Conservation (phyloP, 768 basidiomycete species). For the Amanita phalloides region DNA sequence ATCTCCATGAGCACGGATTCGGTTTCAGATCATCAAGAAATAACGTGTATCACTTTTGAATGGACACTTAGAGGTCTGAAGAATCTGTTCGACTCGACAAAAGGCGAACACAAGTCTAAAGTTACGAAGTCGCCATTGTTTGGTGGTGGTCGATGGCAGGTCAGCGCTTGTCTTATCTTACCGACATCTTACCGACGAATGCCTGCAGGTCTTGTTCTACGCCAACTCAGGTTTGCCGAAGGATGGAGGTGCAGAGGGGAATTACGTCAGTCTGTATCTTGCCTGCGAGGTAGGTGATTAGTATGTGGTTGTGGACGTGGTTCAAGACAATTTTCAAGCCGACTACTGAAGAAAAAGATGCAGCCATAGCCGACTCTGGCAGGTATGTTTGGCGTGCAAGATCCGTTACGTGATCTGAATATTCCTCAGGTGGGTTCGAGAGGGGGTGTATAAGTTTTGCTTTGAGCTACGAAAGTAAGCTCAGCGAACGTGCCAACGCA, state of each 20-base stretch:
- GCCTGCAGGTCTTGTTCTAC: conserved; percentile 64
- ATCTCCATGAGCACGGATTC: conserved; percentile 17
- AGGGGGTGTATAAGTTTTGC: conserved; percentile 77
- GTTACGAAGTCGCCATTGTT: conserved; percentile 69
- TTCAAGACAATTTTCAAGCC: conserved; percentile 34
- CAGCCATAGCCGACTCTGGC: conserved; percentile 41
- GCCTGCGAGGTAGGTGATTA: conserved; percentile 61
- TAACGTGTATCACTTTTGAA: conserved; percentile 52
- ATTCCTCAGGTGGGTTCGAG: conserved; percentile 61
- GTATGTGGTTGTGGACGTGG: background rate
- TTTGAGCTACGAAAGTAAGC: conserved; percentile 69
- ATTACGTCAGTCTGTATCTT: conserved; percentile 67
- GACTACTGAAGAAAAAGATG: conserved; percentile 65
- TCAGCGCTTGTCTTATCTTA: conserved; percentile 15
- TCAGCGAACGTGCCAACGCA: background rate
- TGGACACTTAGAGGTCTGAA: conserved; percentile 71
- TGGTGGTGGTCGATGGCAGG: conserved; percentile 71
- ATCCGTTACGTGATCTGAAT: background rate
- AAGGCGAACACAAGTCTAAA: conserved; percentile 71
- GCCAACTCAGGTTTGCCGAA: conserved; percentile 66
- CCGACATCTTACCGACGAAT: background rate
- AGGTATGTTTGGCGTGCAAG: conserved; percentile 28
- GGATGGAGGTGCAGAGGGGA: conserved; percentile 34
- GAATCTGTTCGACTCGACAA: conserved; percentile 65
- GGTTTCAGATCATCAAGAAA: conserved; percentile 33